Evolutionary conservation across 108 stramenopile species (phyloP).

Genomic region (Thalassiosira profunda): DNA sequence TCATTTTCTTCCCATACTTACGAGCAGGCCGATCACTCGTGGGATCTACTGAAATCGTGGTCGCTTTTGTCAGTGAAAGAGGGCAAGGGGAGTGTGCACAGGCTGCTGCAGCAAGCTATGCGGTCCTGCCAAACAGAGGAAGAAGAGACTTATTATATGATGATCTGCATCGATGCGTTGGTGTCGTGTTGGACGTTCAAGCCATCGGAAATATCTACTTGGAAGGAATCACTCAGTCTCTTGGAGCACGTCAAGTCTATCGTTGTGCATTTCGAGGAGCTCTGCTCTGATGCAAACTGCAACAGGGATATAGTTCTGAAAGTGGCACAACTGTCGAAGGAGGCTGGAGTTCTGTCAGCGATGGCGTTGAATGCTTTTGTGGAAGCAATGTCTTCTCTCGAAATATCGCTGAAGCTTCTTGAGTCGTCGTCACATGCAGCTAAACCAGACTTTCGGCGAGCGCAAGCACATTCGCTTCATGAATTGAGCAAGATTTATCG

Average conservation of each 20-base stretch:
- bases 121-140: constrained; percentile 51
- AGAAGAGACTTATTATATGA: constrained; percentile 20
- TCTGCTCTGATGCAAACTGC: too few relatives aligned
- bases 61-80: constrained; percentile 64
- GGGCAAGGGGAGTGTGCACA: constrained; percentile 65
- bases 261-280: constrained; percentile 33
- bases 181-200: constrained; percentile 54
- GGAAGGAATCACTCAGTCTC: constrained; percentile 57
- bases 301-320: constrained; percentile 18
- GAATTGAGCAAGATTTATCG: constrained; percentile 56
- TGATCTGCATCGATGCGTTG: constrained; percentile 55
- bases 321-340: constrained; percentile 53
- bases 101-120: constrained; percentile 62
- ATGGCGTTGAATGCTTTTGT: constrained; percentile 70
- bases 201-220: constrained; percentile 39
- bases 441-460: neutral
- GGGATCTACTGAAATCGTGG: constrained; percentile 72
- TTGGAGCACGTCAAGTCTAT: constrained; percentile 68
- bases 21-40: constrained; percentile 62
- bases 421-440: too few relatives aligned
- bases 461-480: constrained; percentile 44
- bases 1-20: constrained; percentile 47
- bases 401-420: constrained; percentile 49
- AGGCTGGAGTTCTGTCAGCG: constrained; percentile 63
- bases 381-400: constrained; percentile 60